Conservation (phyloP, 257 asterid species). For the Fraxinus americana region DNA sequence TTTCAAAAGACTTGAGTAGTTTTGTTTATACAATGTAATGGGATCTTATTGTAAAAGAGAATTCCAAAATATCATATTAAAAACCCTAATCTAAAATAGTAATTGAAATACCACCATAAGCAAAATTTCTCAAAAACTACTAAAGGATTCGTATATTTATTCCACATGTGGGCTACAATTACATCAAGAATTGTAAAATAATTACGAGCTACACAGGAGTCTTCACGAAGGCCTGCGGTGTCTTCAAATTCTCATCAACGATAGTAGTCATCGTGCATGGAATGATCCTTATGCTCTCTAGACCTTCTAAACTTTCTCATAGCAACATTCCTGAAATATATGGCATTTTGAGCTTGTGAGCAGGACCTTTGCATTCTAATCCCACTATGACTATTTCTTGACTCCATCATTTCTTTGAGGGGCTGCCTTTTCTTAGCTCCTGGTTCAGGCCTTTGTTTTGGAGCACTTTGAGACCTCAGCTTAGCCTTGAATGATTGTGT, state of each 20-base stretch:
- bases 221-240: too few species aligned
- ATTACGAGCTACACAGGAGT: too few species aligned
- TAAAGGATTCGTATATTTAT: too few species aligned
- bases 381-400: constrained; percentile 67
- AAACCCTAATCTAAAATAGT: too few species aligned
- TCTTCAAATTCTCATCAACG: background rate
- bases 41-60: too few species aligned
- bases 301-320: constrained; percentile 54
- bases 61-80: too few species aligned
- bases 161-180: background rate
- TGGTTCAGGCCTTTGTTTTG: constrained; percentile 68
- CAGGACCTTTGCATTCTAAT: constrained; percentile 69
- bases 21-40: too few species aligned
- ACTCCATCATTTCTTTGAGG: constrained; percentile 58
- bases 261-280: background rate
- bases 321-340: constrained; percentile 64
- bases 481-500: constrained; percentile 80
- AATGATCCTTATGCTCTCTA: background rate
- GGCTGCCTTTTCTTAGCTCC: constrained; percentile 50
- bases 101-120: too few species aligned
- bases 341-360: constrained; percentile 57
- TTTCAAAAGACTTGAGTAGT: too few species aligned
- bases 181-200: background rate
- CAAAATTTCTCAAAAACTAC: too few species aligned
- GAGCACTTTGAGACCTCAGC: constrained; percentile 77